Evolutionary conservation across 768 basidiomycete genomes (phyloP).

Genomic region (Trametes cinnabarina): DNA sequence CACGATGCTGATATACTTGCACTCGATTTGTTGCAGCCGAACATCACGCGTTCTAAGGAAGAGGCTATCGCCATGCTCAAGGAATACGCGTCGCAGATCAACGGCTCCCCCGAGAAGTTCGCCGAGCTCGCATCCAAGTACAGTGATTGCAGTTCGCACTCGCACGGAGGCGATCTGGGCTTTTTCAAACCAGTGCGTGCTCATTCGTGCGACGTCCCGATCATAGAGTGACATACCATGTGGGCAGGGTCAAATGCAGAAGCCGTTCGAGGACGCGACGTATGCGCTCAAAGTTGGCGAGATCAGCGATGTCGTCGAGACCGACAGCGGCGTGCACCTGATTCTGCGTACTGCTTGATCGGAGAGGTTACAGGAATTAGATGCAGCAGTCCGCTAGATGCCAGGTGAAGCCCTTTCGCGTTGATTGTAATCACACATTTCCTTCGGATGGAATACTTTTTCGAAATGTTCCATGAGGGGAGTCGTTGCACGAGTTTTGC

Average conservation of each 20-base stretch:
- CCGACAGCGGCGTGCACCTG: conserved; percentile 94
- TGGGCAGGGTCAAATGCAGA: conserved; percentile 84
- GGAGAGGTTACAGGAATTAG: not conserved
- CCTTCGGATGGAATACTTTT: too few species aligned
- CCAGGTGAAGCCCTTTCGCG: not conserved
- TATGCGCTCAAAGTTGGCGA: conserved; percentile 68
- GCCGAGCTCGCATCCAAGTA: conserved; percentile 68
- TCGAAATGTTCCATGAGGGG: too few species aligned
- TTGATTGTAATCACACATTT: not conserved
- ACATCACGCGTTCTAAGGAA: conserved; percentile 83
- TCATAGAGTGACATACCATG: not conserved
- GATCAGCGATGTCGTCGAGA: conserved; percentile 79
- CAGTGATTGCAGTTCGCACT: conserved; percentile 89
- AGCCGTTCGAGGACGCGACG: conserved; percentile 90
- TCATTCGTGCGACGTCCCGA: too few species aligned
- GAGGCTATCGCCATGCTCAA: conserved; percentile 84
- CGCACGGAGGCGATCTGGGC: conserved; percentile 83
- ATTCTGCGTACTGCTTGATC: conserved; percentile 77
- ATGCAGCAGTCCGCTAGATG: not conserved
- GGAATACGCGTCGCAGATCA: conserved; percentile 61
- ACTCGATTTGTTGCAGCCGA: conserved; percentile 40
- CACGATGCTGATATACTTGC: too few species aligned
- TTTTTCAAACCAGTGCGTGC: conserved; percentile 56
- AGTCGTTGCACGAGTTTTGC: too few species aligned
- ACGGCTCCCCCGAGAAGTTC: conserved; percentile 56